Percentiles rank a stretch among this genome's conserved stretches.
Conservation (phyloP, 2,329 filamentous ascomycete species). For the Beauveria scarabaeidicola region DNA sequence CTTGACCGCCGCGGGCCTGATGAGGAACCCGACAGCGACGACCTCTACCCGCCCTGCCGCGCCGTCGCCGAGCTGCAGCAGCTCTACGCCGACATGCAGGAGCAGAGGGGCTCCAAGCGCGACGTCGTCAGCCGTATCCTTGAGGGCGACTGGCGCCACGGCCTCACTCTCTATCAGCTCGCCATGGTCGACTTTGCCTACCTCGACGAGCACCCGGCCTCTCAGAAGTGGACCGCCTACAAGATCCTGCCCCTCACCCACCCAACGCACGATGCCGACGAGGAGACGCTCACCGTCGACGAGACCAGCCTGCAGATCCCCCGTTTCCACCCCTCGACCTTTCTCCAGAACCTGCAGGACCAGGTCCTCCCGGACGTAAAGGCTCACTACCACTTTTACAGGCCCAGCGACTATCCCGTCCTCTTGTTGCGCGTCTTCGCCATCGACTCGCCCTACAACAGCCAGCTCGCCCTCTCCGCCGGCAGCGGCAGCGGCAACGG, state of each 20-base stretch:
- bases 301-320: constrained; percentile 46
- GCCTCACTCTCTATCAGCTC: constrained; percentile 56
- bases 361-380: constrained; percentile 73
- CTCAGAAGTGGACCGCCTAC: constrained; percentile 56
- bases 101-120: constrained; percentile 50
- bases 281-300: constrained; percentile 34
- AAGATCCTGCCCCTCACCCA: constrained; percentile 45
- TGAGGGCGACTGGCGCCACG: constrained; percentile 61
- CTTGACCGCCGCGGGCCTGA: constrained; percentile 26
- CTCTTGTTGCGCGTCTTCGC: constrained; percentile 72
- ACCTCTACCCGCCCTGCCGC: constrained; percentile 59
- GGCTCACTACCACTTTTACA: constrained; percentile 72
- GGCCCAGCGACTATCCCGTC: constrained; percentile 59
- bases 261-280: constrained; percentile 27
- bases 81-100: constrained; percentile 52
- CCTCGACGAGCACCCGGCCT: constrained; percentile 55
- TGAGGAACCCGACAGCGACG: constrained; percentile 50
- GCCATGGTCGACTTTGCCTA: constrained; percentile 62
- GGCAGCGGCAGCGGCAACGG: constrained; percentile 22
- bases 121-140: constrained; percentile 56
- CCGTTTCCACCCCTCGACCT: constrained; percentile 71
- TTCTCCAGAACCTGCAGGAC: constrained; percentile 65
- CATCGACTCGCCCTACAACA: constrained; percentile 72
- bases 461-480: constrained; percentile 37
- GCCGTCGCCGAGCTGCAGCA: constrained; percentile 59